phyloP scores from a whole-genome alignment of 2,329 filamentous ascomycete genomes.

The Aspergillus transmontanensis region DNA sequence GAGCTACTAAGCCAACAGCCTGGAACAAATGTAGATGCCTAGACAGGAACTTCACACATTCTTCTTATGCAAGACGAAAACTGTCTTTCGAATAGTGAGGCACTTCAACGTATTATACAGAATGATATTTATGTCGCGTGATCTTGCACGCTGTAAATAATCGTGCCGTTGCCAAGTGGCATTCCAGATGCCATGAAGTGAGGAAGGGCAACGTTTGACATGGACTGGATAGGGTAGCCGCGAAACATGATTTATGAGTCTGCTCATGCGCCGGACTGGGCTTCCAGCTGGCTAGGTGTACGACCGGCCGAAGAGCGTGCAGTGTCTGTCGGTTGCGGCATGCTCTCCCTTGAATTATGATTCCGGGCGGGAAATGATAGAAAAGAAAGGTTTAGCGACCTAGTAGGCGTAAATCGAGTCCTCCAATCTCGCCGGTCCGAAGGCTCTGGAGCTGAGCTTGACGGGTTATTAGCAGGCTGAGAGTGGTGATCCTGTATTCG shows the following conservation, averaged over 20 bases:
- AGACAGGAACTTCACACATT: background rate
- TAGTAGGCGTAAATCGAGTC: background rate
- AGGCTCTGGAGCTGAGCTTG: background rate
- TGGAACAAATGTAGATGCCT: background rate
- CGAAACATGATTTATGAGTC: background rate
- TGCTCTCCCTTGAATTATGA: background rate
- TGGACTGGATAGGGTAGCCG: background rate
- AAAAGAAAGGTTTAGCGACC: background rate
- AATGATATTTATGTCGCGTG: background rate
- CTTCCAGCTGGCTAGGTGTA: conserved; percentile 23
- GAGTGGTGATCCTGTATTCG: background rate
- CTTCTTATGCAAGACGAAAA: background rate
- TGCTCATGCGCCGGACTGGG: conserved; percentile 13
- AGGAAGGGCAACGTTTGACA: background rate
- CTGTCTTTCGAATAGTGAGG: background rate
- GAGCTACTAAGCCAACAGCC: background rate
- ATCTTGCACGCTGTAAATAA: conserved; percentile 6
- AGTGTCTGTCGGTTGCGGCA: background rate
- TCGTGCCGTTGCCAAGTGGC: background rate
- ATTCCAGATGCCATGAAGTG: background rate
- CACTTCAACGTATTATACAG: conserved; percentile 9
- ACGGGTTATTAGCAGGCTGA: background rate
- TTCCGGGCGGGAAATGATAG: background rate
- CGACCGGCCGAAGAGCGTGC: conserved; percentile 4
- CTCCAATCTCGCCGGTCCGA: background rate